These are phyloP conservation scores for Colletotrichum orbiculare DNA, from an alignment of 2,329 filamentous ascomycete species.

Conservation along the genomic window DNA sequence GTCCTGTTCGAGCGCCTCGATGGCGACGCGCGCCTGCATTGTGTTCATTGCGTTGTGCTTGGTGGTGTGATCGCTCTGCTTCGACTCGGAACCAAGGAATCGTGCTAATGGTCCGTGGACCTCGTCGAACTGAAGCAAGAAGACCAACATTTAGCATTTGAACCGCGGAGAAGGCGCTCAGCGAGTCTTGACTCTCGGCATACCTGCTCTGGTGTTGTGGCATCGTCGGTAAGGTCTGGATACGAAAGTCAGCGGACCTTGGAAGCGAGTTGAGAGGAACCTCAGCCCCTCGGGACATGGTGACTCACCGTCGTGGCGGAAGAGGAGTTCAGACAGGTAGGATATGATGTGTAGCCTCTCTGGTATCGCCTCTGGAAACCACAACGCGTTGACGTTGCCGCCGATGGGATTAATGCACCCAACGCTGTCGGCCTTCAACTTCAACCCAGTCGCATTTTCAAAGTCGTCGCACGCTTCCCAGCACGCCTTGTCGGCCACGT, in stretches of 20 bases:
- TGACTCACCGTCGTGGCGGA: slow-evolving; percentile 1
- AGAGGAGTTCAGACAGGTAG: slow-evolving; percentile 14
- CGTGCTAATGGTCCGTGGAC: slow-evolving; percentile 11
- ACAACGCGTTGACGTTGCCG: slow-evolving; percentile 11
- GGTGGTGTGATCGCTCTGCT: slow-evolving; percentile 8
- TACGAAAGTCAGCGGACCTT: not conserved
- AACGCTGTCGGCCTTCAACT: slow-evolving; percentile 15
- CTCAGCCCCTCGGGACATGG: not conserved
- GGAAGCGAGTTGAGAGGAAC: not conserved
- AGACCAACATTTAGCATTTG: not conserved
- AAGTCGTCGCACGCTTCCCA: slow-evolving; percentile 15
- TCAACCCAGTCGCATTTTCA: slow-evolving; percentile 11
- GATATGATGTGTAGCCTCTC: slow-evolving; percentile 6
- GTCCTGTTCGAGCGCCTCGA: slow-evolving; percentile 2
- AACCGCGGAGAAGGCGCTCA: not conserved
- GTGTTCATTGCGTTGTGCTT: slow-evolving; percentile 16
- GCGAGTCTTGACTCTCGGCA: not conserved
- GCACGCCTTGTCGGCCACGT: slow-evolving; percentile 10
- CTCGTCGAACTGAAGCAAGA: slow-evolving; percentile 2
- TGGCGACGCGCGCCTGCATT: slow-evolving; percentile 9
- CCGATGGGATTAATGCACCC: slow-evolving; percentile 12
- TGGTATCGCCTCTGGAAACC: slow-evolving; percentile 9
- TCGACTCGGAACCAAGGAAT: slow-evolving; percentile 9
- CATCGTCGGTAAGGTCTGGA: slow-evolving; percentile 14
- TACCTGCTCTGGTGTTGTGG: slow-evolving; percentile 9